Evolutionary conservation across 1,284 basidiomycete genomes (phyloP).

Genomic region (Ceratobasidium sp.): DNA sequence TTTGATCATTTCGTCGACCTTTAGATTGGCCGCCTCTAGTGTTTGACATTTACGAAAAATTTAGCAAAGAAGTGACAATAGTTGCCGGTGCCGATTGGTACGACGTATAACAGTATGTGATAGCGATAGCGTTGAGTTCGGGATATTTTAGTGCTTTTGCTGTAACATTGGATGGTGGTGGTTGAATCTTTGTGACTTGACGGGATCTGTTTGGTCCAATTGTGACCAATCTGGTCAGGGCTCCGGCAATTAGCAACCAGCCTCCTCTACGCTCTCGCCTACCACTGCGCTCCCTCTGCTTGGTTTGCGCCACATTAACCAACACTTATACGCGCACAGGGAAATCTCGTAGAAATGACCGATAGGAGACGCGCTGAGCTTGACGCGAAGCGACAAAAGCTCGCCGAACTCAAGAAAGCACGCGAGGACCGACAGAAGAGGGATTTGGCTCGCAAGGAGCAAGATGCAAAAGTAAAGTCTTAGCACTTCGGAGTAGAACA

Average conservation of each 20-base stretch:
- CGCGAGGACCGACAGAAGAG: conserved; percentile 66
- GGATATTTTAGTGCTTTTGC: too few relatives aligned
- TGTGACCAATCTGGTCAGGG: neutral
- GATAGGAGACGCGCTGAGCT: conserved; percentile 79
- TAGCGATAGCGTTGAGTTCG: neutral
- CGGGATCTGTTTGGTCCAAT: conserved; percentile 16
- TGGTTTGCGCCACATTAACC: neutral
- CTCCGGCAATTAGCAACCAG: conserved; percentile 6
- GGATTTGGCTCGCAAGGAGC: conserved; percentile 58
- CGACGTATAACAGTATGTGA: neutral
- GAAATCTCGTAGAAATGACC: conserved; percentile 47
- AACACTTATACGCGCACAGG: neutral
- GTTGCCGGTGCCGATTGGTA: too few relatives aligned
- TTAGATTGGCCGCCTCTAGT: conserved; percentile 54
- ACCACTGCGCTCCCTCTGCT: neutral
- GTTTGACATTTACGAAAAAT: conserved; percentile 11
- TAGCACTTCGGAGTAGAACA: neutral
- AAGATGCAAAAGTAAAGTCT: conserved; percentile 8
- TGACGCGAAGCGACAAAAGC: conserved; percentile 89
- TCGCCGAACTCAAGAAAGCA: conserved; percentile 82
- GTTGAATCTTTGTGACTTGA: conserved; percentile 11
- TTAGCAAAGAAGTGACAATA: neutral
- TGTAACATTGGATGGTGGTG: too few relatives aligned
- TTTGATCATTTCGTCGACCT: conserved; percentile 66
- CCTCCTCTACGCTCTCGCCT: neutral